Conservation (phyloP, 306 rosid genomes). For the Quercus gilva region DNA sequence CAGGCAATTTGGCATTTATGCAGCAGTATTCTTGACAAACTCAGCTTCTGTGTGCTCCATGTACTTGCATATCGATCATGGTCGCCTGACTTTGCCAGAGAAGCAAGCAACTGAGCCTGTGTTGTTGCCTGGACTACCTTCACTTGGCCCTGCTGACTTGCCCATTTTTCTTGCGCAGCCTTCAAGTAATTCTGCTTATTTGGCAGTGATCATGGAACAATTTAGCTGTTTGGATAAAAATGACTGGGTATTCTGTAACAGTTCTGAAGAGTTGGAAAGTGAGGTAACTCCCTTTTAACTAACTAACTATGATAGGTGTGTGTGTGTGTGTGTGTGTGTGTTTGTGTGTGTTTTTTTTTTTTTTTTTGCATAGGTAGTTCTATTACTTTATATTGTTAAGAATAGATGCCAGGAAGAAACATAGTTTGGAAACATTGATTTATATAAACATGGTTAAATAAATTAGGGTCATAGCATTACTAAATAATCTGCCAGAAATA, state of each 20-base stretch:
- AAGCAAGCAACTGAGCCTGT: constrained; percentile 1
- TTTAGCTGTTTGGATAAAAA: constrained; percentile 14
- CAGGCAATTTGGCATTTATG: constrained; percentile 15
- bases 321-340: too few relatives aligned
- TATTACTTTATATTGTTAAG: too few relatives aligned
- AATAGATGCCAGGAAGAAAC: too few relatives aligned
- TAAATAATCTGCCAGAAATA: not conserved
- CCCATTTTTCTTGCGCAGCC: constrained; percentile 25
- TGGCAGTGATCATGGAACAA: constrained; percentile 16
- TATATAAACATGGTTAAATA: too few relatives aligned
- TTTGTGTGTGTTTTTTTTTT: too few relatives aligned
- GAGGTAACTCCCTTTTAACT: constrained; percentile 15
- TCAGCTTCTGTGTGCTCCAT: constrained; percentile 36
- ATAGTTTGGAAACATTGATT: too few relatives aligned
- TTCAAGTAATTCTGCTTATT: too few relatives aligned
- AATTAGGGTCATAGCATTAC: too few relatives aligned
- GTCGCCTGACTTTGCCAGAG: constrained; percentile 14
- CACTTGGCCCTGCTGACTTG: constrained; percentile 23
- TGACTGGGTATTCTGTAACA: constrained; percentile 42
- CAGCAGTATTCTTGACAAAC: constrained; percentile 36
- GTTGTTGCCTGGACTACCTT: constrained; percentile 35
- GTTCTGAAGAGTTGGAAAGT: constrained; percentile 33
- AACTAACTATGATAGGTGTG: too few relatives aligned
- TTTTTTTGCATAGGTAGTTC: too few relatives aligned
- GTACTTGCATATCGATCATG: constrained; percentile 20